phyloP scores from a whole-genome alignment of 768 basidiomycete species.

The Dentipellis fragilis region DNA sequence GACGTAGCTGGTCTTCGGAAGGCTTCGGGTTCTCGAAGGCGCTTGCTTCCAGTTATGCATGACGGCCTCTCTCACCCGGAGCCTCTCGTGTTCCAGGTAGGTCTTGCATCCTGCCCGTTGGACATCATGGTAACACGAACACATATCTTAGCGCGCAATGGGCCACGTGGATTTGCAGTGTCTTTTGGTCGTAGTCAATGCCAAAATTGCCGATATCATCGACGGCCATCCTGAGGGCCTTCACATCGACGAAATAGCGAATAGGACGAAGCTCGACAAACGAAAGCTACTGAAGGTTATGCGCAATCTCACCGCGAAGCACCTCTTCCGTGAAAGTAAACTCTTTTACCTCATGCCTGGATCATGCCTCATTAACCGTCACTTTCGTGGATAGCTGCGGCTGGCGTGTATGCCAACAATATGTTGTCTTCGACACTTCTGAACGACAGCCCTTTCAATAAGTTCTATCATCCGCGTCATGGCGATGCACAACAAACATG shows the following conservation, averaged over 20 bases:
- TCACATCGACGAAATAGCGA: constrained; percentile 18
- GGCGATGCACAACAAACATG: background rate
- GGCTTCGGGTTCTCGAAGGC: background rate
- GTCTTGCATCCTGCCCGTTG: background rate
- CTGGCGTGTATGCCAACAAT: constrained; percentile 23
- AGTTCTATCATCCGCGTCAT: background rate
- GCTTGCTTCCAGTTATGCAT: background rate
- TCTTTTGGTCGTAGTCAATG: constrained; percentile 15
- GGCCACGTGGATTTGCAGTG: constrained; percentile 19
- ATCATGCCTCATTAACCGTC: no score
- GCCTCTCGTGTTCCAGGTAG: background rate
- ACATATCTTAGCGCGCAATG: background rate
- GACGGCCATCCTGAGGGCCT: constrained; percentile 19
- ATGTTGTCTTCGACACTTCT: constrained; percentile 22
- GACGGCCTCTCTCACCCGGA: background rate
- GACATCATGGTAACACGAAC: no score
- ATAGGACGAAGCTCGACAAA: constrained; percentile 16
- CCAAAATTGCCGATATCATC: constrained; percentile 21
- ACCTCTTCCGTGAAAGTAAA: constrained; percentile 22
- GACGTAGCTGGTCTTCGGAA: background rate
- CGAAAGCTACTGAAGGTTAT: constrained; percentile 22
- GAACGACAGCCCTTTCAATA: background rate
- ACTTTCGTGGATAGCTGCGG: background rate
- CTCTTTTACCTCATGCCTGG: background rate
- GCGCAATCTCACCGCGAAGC: constrained; percentile 21